A percentile compares a stretch with the other conserved stretches of the same genome.
Evolutionary conservation across 306 rosid species (phyloP).

Genomic region (Trifolium fragiferum): DNA sequence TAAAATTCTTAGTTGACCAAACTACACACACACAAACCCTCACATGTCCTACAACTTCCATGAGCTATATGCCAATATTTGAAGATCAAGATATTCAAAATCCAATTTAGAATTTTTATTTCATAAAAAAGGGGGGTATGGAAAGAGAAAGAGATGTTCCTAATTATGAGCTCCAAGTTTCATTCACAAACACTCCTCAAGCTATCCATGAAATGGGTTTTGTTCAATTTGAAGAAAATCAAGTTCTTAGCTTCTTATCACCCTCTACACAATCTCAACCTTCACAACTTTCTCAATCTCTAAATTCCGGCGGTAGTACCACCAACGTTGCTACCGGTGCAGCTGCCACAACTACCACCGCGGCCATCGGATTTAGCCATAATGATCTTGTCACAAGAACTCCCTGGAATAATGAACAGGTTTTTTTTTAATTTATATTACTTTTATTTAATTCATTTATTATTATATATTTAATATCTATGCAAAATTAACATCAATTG

Average conservation of each 20-base stretch:
- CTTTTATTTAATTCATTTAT: conserved; percentile 24
- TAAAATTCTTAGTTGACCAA: conserved; percentile 56
- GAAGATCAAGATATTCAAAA: too few species aligned
- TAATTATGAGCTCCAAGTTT: conserved; percentile 66
- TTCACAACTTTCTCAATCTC: conserved; percentile 49
- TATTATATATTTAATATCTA: background rate
- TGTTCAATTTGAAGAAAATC: conserved; percentile 78
- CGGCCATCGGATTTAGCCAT: conserved; percentile 55
- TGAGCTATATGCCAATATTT: background rate
- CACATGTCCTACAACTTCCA: conserved; percentile 12
- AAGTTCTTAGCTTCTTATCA: conserved; percentile 80
- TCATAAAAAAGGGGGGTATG: conserved; percentile 46
- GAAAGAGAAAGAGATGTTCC: conserved; percentile 68
- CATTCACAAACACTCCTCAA: conserved; percentile 65
- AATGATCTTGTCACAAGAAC: conserved; percentile 58
- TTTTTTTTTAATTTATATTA: too few species aligned
- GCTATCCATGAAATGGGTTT: conserved; percentile 74
- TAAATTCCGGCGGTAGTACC: conserved; percentile 8
- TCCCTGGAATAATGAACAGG: conserved; percentile 80
- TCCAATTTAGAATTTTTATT: background rate
- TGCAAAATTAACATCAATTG: conserved; percentile 7
- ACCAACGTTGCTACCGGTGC: conserved; percentile 25
- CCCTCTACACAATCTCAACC: conserved; percentile 57
- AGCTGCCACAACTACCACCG: conserved; percentile 6
- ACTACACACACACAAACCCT: conserved; percentile 35